A percentile compares a stretch with the other conserved stretches of the same genome.
phyloP scores from a whole-genome alignment of 129 eudicot genomes.

The Centaurea solstitialis region DNA sequence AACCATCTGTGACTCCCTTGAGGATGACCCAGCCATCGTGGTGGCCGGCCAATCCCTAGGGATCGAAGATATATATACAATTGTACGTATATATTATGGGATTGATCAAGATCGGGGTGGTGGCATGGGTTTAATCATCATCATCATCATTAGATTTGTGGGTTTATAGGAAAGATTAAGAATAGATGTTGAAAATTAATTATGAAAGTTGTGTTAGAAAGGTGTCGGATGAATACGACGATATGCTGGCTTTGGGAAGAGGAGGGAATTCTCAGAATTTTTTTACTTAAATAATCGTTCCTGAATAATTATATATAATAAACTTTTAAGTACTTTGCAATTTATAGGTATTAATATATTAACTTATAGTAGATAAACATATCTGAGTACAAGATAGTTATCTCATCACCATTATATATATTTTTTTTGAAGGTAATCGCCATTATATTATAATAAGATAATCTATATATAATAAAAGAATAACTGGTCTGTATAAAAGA shows the following conservation, averaged over 20 bases:
- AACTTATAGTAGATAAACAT: too few relatives aligned
- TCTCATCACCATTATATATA: too few relatives aligned
- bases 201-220: conserved; percentile 4
- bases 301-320: too few relatives aligned
- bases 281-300: not conserved
- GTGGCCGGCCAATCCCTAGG: conserved; percentile 21
- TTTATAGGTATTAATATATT: too few relatives aligned
- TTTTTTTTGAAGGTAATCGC: too few relatives aligned
- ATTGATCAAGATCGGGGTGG: conserved; percentile 7
- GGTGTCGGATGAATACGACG: conserved; percentile 7
- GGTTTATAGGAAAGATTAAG: conserved; percentile 6
- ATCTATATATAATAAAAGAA: too few relatives aligned
- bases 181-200: not conserved
- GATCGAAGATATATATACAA: not conserved
- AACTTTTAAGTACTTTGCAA: too few relatives aligned
- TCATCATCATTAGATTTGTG: not conserved
- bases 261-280: not conserved
- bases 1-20: conserved; percentile 37
- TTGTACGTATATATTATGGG: not conserved
- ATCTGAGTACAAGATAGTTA: too few relatives aligned
- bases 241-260: conserved; percentile 11
- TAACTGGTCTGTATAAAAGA: too few relatives aligned
- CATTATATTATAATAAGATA: too few relatives aligned
- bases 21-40: conserved; percentile 25
- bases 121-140: conserved; percentile 6